phyloP scores from a whole-genome alignment of 768 basidiomycete species.

The Nidula microcarpa region DNA sequence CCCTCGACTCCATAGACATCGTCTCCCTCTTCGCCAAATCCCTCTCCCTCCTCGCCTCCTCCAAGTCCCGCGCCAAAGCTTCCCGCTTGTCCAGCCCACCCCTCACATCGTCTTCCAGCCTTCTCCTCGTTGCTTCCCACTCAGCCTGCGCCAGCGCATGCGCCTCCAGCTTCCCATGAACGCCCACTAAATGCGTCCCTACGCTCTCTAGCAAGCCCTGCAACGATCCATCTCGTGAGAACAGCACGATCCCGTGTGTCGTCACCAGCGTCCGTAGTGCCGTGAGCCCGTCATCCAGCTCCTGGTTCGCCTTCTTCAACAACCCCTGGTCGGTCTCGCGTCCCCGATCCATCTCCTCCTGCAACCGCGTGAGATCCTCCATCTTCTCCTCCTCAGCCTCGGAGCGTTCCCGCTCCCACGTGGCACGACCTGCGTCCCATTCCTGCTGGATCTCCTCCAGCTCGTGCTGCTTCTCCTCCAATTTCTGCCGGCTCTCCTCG shows the following conservation, averaged over 20 bases:
- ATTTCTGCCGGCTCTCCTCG: slow-evolving; percentile 24
- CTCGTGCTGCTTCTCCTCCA: slow-evolving; percentile 26
- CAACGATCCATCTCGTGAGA: slow-evolving; percentile 47
- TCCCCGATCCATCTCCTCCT: slow-evolving; percentile 45
- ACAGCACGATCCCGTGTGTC: slow-evolving; percentile 53
- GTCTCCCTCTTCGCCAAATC: slow-evolving; percentile 45
- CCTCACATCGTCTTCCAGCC: slow-evolving; percentile 48
- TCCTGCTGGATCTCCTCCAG: slow-evolving; percentile 35
- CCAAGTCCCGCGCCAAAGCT: slow-evolving; percentile 46
- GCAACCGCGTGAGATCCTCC: slow-evolving; percentile 40
- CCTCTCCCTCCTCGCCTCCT: slow-evolving; percentile 46
- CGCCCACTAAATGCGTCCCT: slow-evolving; percentile 45
- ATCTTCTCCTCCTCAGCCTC: slow-evolving; percentile 46
- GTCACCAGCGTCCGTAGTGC: slow-evolving; percentile 50
- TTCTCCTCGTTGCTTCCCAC: slow-evolving; percentile 41
- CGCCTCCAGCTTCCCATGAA: slow-evolving; percentile 40
- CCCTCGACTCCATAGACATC: slow-evolving; percentile 29
- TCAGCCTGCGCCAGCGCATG: slow-evolving; percentile 41
- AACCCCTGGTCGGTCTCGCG: slow-evolving; percentile 35
- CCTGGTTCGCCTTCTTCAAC: slow-evolving; percentile 33
- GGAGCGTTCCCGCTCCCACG: slow-evolving; percentile 49
- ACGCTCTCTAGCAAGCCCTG: slow-evolving; percentile 47
- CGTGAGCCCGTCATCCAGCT: slow-evolving; percentile 49
- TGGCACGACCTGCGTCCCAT: slow-evolving; percentile 40
- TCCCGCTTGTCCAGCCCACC: slow-evolving; percentile 44